Base-by-base conservation (phyloP, 306 rosid genomes). In the Trifolium subterraneum region DNA sequence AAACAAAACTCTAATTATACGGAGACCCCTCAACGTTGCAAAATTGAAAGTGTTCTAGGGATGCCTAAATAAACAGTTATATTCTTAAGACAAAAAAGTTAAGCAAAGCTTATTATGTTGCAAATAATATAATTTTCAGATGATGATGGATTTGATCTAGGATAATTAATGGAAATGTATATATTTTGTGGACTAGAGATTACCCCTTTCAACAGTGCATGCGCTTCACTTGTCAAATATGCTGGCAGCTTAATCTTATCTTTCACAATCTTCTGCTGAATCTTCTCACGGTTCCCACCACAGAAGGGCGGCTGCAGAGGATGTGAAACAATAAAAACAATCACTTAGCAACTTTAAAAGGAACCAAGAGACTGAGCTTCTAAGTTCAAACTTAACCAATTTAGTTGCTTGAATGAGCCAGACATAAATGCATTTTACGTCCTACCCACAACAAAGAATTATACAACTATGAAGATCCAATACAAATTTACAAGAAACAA, bases 211-310 rank as follows among this genome's bases (percentile, higher is more conserved):
- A 93, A 78, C 71, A 93, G 84, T 64, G 97, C 84, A 83, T 93
- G 98, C 15, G 97, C 97, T 79, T 93, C 98, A 59, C 94, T 93
- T 23, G 98, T 78, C 84, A 93, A 83, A 87, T 70, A 93, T 58
- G 90, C 81, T 3, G 98, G 98, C 86, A 93, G 77, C 90, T 93
- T 93, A 62, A 93, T 82, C 88, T 87, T 93, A 68, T 93, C 98
- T 83, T 88, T 93, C 8, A 93, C 87, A 76, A 93, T 88, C 93
- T 86, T 93, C 79, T 85, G 92, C 84, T 93, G 98, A 64, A 91
- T 86, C 78, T 86, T 93, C 68, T 84, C 84, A 41, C 96, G 88
- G 79, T 86, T 93, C 73, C 98, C 97, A 68, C 94, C 98, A 79
- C 86, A 83, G 69, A 87, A 93, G 31, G 98, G 98, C 12, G 98